Base-by-base conservation (phyloP, 306 rosid genomes). In the Trifolium fragiferum region DNA sequence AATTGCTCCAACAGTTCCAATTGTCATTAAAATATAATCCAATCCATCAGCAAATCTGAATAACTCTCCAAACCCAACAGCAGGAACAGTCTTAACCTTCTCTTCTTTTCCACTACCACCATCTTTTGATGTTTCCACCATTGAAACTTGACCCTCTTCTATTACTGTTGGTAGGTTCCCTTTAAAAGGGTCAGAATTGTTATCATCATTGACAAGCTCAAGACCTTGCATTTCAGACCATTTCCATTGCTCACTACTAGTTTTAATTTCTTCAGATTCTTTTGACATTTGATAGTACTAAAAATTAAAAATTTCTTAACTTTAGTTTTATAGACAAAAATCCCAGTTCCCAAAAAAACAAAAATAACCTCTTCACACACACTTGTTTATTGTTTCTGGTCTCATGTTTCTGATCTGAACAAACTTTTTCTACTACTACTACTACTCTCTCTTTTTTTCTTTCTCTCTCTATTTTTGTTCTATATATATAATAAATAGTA, bases 201-300 rank as follows among this genome's bases (percentile, higher is more conserved):
- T 25, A 27, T 40, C 80, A 57, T 91, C 74, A 70, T 87, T 70
- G 11, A 43, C 55, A 12, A 94, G 99, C 87, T 92, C 97, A 78
- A 94, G 90, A 40, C 99, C 99, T 85, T 94, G 99, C 99, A 94
- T 92, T 87, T 94, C 99, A 13, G 99, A 85, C 99, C 99, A 94
- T 94, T 84, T 89, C 99, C 99, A 94, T 85, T 94, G 87, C 92
- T 94, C 99, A 78, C 57, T 69, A 74, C 87, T 84, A 74, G 89
- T 86, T 86, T 93, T 91, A 82, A 87, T 87, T 84, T 92, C 98
- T 80, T 87, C 79, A 83, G 87, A 86, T 73, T 92, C 89, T 90
- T 88, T 89, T 90, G 98, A 89, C 98, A 93, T 93, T 89, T 85
- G 76, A 65, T 66, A 55, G n/a, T 10, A 77, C 33, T 30, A 30